A percentile compares a stretch with the other conserved stretches of the same genome.
Evolutionary conservation across 2,329 filamentous ascomycete species (phyloP).

Genomic region (Calonectria leucothoes): DNA sequence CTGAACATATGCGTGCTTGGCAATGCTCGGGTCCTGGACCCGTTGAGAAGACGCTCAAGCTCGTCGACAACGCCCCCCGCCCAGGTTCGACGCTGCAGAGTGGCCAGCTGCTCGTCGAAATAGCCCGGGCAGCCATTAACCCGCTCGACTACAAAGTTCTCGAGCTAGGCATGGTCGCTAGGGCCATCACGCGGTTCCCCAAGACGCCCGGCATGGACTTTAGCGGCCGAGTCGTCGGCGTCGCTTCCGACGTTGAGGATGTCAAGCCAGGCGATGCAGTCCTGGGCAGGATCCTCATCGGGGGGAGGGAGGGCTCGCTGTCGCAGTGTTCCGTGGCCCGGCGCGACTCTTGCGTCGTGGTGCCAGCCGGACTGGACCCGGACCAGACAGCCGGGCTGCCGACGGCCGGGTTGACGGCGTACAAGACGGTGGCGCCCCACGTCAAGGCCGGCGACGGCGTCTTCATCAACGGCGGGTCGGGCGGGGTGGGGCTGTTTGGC

Average conservation of each 20-base stretch:
- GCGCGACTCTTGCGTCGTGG: constrained; percentile 46
- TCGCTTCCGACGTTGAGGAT: constrained; percentile 41
- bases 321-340: constrained; percentile 54
- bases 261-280: constrained; percentile 56
- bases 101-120: constrained; percentile 55
- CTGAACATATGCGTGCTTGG: constrained; percentile 45
- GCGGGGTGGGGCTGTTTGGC: constrained; percentile 70
- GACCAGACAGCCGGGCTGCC: constrained; percentile 57
- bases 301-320: constrained; percentile 53
- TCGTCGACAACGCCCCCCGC: constrained; percentile 29
- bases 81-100: constrained; percentile 36
- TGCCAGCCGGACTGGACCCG: constrained; percentile 53
- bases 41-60: constrained; percentile 37
- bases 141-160: constrained; percentile 62
- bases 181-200: constrained; percentile 48
- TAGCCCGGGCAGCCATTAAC: constrained; percentile 58
- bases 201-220: constrained; percentile 63
- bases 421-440: constrained; percentile 59
- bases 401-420: constrained; percentile 60
- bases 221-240: constrained; percentile 58
- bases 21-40: constrained; percentile 39
- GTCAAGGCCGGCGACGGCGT: constrained; percentile 65
- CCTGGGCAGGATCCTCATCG: constrained; percentile 50
- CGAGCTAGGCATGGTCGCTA: constrained; percentile 53
- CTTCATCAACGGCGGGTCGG: constrained; percentile 75